Base-by-base conservation (phyloP, 2,329 filamentous ascomycete genomes). In the Diaporthe eres region DNA sequence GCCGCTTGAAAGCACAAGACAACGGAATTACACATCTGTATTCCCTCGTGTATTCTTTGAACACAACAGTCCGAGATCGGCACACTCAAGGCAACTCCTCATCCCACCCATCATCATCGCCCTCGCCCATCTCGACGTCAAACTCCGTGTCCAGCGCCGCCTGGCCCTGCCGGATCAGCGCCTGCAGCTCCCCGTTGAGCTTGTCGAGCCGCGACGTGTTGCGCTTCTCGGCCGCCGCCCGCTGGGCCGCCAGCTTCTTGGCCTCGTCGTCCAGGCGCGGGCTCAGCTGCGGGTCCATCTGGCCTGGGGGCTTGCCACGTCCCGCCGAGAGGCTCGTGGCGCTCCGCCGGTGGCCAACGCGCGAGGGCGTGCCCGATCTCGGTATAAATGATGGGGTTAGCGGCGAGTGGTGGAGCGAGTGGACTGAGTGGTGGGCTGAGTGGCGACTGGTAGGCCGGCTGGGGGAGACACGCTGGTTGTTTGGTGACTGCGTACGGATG, bases 91-190 rank as follows among this genome's bases (percentile, higher is more conserved):
- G 55, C 13, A 53, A 10, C 3, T 42, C 71, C n/a, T 85, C 87
- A 71, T 87, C 86, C 85, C 86, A 88, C 0, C 79, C 83, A 25
- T 79, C 81, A 51, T 85, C 82, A 37, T 85, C 85, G 51, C 90
- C 89, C 57, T 85, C 85, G 53, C 91, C 89, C 58, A 95, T 88
- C 81, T 94, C 92, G 68, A 94, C 87, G 81, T 94, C 92, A 70
- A 94, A 87, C 55, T 87, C 93, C 28, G 94, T 94, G 2, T 93
- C 96, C 25, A 99, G 85, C 2, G 97, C 97, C 83, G 97, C 94
- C 79, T 93, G 93, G 0, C 96, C 97, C 84, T 98, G 93, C 2
- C 92, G 89, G 73, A 99, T 97, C 94, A 99, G 95, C 47, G 93
- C 94, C 81, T 94, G 91, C 65, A 98, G 86, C 79, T 94, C 92